Evolutionary conservation across 306 rosid genomes (phyloP).

Genomic region (Ormosia emarginata): DNA sequence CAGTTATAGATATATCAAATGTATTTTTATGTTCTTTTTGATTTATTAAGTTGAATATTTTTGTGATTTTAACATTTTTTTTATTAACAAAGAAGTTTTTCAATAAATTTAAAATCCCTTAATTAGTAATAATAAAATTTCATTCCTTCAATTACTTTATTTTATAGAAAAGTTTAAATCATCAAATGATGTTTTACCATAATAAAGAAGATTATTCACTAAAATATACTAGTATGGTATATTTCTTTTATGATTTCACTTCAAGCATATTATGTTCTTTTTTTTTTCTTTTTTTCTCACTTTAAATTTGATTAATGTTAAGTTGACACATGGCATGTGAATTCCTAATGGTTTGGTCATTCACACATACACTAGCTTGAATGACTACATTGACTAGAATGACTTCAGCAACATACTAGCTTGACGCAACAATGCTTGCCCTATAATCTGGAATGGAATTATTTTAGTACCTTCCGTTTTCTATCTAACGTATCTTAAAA

Average conservation of each 20-base stretch:
- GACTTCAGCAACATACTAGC: background rate
- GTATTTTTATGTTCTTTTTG: no score
- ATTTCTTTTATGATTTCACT: background rate
- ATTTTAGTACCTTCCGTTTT: background rate
- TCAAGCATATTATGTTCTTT: background rate
- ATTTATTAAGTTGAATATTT: no score
- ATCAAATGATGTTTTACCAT: background rate
- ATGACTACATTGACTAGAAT: background rate
- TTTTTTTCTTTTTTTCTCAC: background rate
- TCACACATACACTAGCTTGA: background rate
- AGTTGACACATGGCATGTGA: background rate
- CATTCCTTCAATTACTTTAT: background rate
- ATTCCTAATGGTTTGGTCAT: slow-evolving; percentile 14
- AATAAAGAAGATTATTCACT: background rate
- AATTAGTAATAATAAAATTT: background rate
- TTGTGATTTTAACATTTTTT: no score
- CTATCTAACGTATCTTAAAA: background rate
- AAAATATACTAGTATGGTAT: background rate
- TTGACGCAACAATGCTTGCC: slow-evolving; percentile 16
- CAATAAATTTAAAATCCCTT: no score
- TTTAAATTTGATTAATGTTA: background rate
- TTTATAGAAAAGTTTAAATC: background rate
- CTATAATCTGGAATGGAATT: background rate
- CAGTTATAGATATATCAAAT: no score
- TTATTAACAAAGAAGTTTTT: no score